Evolutionary conservation across 805 yeast species (phyloP).

Genomic region (Priceomyces melissophilus): DNA sequence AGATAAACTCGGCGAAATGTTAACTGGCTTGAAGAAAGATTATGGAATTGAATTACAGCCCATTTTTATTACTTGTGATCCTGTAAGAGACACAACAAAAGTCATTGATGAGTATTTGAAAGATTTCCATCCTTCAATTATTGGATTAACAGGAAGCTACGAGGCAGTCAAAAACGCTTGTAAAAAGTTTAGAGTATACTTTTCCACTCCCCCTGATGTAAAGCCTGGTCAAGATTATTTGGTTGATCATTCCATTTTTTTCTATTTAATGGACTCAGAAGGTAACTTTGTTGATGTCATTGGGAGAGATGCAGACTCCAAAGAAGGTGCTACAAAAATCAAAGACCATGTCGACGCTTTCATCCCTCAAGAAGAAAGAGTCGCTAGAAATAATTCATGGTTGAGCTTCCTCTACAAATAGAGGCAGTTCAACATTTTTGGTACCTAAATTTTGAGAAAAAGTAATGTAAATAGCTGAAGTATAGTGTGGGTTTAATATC

Average conservation of each 20-base stretch:
- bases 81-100: constrained; percentile 88
- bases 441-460: no score
- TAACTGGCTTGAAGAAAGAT: constrained; percentile 55
- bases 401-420: constrained; percentile 55
- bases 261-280: constrained; percentile 97
- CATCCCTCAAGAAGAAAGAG: constrained; percentile 68
- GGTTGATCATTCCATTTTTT: constrained; percentile 96
- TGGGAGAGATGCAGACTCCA: constrained; percentile 85
- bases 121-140: constrained; percentile 86
- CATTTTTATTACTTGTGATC: constrained; percentile 93
- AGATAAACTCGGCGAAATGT: constrained; percentile 80
- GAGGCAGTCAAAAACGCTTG: constrained; percentile 81
- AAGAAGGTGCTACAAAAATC: constrained; percentile 73
- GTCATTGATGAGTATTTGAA: constrained; percentile 75
- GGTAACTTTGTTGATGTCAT: constrained; percentile 92
- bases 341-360: constrained; percentile 71
- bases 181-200: constrained; percentile 89
- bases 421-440: background rate
- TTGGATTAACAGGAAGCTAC: constrained; percentile 90
- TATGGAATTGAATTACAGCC: constrained; percentile 68
- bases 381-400: constrained; percentile 58
- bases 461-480: background rate
- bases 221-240: constrained; percentile 95
- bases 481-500: background rate
- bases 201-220: constrained; percentile 93